A percentile compares a stretch with the other conserved stretches of the same genome.
These are phyloP conservation scores for Zymoseptoria brevis DNA, from an alignment of 2,329 filamentous ascomycete genomes.

Conservation along the genomic window DNA sequence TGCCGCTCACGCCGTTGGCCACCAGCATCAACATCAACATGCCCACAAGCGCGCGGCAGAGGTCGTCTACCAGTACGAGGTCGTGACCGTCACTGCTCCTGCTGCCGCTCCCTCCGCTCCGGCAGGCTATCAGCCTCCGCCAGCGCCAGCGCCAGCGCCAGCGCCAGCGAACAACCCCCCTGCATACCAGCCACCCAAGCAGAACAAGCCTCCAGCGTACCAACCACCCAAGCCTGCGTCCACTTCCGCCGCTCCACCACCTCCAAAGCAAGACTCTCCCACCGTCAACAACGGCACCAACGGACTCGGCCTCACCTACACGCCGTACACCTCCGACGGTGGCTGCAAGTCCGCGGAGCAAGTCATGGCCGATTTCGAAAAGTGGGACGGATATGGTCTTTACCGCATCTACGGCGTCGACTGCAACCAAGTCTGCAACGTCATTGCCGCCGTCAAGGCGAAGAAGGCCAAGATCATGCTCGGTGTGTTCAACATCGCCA, in stretches of 20 bases:
- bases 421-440: conserved; percentile 61
- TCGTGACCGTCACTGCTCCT: conserved; percentile 39
- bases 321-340: conserved; percentile 48
- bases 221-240: conserved; percentile 7
- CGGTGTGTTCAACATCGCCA: conserved; percentile 60
- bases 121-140: conserved; percentile 48
- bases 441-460: conserved; percentile 55
- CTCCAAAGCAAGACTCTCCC: conserved; percentile 5
- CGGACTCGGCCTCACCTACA: conserved; percentile 49
- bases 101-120: too few species aligned
- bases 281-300: conserved; percentile 7
- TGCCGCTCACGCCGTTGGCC: conserved; percentile 19
- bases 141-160: conserved; percentile 20
- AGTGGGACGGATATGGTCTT: conserved; percentile 51
- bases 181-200: conserved; percentile 1
- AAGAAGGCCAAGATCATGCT: conserved; percentile 63
- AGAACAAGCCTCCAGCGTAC: conserved; percentile 13
- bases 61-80: conserved; percentile 26
- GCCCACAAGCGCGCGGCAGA: conserved; percentile 29
- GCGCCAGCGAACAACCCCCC: conserved; percentile 1
- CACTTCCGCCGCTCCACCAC: conserved; percentile 8
- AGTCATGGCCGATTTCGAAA: conserved; percentile 57
- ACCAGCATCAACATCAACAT: conserved; percentile 23
- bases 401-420: conserved; percentile 75
- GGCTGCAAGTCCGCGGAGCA: conserved; percentile 59